These are phyloP conservation scores for Hymenoscyphus occultus DNA, from an alignment of 2,329 filamentous ascomycete species.

Conservation along the genomic window DNA sequence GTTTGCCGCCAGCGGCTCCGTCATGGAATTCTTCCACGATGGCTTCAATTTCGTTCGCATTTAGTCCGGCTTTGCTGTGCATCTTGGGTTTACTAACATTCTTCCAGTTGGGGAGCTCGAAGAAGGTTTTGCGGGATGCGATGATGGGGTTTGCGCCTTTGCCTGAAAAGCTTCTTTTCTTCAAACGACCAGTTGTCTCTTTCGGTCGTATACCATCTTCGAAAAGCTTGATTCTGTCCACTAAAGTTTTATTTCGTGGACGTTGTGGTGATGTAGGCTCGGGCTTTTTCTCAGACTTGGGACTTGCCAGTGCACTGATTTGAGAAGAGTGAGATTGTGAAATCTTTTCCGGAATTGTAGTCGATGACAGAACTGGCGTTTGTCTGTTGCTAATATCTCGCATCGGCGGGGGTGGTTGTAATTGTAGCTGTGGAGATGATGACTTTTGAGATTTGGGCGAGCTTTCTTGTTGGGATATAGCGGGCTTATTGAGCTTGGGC, in stretches of 20 bases:
- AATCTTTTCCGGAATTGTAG: neutral
- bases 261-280: neutral
- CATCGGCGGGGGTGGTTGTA: constrained; percentile 5
- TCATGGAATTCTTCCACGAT: constrained; percentile 18
- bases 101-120: constrained; percentile 19
- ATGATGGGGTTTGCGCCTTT: constrained; percentile 18
- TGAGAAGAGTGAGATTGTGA: neutral
- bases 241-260: constrained; percentile 23
- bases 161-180: constrained; percentile 18
- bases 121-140: constrained; percentile 19
- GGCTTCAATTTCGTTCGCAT: constrained; percentile 13
- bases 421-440: neutral
- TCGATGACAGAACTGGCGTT: constrained; percentile 9
- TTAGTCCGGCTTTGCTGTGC: constrained; percentile 6
- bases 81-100: neutral
- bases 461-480: neutral
- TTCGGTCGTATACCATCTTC: constrained; percentile 16
- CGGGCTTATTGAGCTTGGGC: neutral
- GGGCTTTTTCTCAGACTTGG: neutral
- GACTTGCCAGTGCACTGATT: neutral
- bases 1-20: neutral
- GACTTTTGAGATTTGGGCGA: neutral
- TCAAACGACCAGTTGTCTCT: constrained; percentile 3
- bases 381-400: neutral
- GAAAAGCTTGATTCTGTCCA: constrained; percentile 30